Base-by-base conservation (phyloP, 345 rosid genomes). In the Corchorus olitorius region DNA sequence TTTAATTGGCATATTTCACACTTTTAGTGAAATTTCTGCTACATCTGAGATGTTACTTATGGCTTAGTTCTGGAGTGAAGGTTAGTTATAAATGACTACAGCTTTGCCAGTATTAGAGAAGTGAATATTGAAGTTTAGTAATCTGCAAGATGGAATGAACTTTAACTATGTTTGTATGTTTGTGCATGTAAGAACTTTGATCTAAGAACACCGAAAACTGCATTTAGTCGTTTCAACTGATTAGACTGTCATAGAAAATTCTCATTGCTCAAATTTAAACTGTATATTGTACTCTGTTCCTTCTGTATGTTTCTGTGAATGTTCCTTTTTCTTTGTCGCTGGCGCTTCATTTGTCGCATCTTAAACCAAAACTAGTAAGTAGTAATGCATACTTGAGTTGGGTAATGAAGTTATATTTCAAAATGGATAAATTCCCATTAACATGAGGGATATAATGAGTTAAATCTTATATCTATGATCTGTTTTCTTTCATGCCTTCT, bases 1-100 rank as follows among this genome's bases (percentile, higher is more conserved):
- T 58, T 65, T 72, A 7, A 20, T 22, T 5, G 4, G 19, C 45
- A 8, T 41, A 43, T 69, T 34, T 69, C 61, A 46, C 61, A 48
- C 55, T 69, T 34, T 69, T 52, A 46, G 69, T 60, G 45, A 9
- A 60, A 43, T 59, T 48, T 76, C 67, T 70, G 35, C 75, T 77
- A 58, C 43, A 69, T 67, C 64, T 69, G 60, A 43, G 70, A 50
- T 54, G 16, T n/a, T 22, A 20, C 46, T 17, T 54, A 39, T 58
- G 60, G 41, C 13, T 48, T 19, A 8, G 43, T 73, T 73, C 6
- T 48, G 22, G 67, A 39, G 39, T 60, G 46, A 4, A 13, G 15
- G 6, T 66, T 68, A 22, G 8, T 37, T 56, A 6, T 2, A 3
- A 46, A 49, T 33, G 76, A 35, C 22, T 43, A 3, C 27, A 33